Base-by-base conservation (phyloP, 1,284 basidiomycete genomes). In the Malassezia vespertilionis region DNA sequence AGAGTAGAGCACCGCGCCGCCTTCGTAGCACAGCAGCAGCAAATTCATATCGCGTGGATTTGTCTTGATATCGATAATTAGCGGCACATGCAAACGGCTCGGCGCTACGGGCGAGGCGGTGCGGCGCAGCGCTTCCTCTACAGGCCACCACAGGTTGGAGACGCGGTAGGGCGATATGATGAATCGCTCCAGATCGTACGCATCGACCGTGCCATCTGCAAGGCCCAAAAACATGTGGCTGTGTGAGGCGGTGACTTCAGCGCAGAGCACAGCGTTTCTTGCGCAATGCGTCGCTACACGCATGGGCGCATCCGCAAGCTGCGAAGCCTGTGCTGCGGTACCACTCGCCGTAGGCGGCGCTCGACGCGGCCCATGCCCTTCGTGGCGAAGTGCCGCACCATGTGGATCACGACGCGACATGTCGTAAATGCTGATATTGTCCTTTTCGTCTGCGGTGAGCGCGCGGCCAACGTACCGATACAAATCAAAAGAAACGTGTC, bases 11-110 rank as follows among this genome's bases (percentile, higher is more conserved):
- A 63, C 53, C 1, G 57, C 60, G 72, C 54, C 61, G 79, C 83
- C 84, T 74, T 82, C 80, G 71, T 87, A 90, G 2, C 80, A 85
- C 21, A 91, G 75, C 39, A 91, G 81, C 7, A 90, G 60, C 15
- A 82, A 74, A 65, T 86, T 85, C 32, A 90, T 70, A 63, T 91
- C 80, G 46, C 84, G 76, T 2, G 88, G 88, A 70, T 89, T 85
- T 15, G 80, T 73, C 5, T 58, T 51, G 42, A 69, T 63, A 32
- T 67, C 63, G 38, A 68, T 60, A 33, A 68, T 60, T 23, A 68
- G 47, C 2, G 65, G 65, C 1, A 61, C 57, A 44, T 75, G 75
- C 5, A 73, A 38, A 4, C 74, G 69, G 27, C 66, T 72, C 7
- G 72, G 71, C 4, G 75, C 71, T 14, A 73, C 75, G 1, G 77